phyloP scores from a whole-genome alignment of 106 monocot genomes.

The Dendrobium chrysotoxum region DNA sequence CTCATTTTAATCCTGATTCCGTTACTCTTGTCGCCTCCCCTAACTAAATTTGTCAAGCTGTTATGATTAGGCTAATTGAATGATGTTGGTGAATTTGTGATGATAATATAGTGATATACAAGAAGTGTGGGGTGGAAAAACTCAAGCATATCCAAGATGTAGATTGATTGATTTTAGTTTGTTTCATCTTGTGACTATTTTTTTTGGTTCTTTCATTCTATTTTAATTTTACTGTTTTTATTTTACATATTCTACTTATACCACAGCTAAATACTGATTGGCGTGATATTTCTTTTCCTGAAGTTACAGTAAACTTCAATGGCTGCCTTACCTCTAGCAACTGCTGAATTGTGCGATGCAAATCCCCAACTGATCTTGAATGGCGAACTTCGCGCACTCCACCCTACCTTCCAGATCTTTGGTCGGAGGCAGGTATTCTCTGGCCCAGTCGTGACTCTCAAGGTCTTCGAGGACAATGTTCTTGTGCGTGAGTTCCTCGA shows the following conservation, averaged over 20 bases:
- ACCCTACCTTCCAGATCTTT: conserved; percentile 24
- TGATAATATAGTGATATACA: too few relatives aligned
- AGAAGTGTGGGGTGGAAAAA: too few relatives aligned
- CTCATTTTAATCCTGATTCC: too few relatives aligned
- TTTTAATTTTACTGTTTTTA: background rate
- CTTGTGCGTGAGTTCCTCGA: conserved; percentile 24
- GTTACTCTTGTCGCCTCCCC: too few relatives aligned
- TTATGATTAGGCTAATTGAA: too few relatives aligned
- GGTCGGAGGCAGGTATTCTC: conserved; percentile 20
- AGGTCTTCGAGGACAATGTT: conserved; percentile 25
- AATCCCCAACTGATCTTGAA: conserved; percentile 15
- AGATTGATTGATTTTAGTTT: too few relatives aligned
- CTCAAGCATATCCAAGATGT: too few relatives aligned
- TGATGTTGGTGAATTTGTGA: too few relatives aligned
- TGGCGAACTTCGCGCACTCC: conserved; percentile 25
- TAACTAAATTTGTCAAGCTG: too few relatives aligned
- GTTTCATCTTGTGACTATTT: background rate
- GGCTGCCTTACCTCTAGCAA: conserved; percentile 20
- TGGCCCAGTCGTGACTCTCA: conserved; percentile 24
- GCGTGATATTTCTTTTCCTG: background rate
- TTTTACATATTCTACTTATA: background rate
- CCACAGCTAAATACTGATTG: background rate
- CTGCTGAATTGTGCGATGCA: conserved; percentile 23
- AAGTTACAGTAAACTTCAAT: conserved; percentile 2
- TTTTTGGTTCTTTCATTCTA: background rate